These are phyloP conservation scores for Buddleja alternifolia DNA, from an alignment of 257 asterid genomes.

Conservation along the genomic window DNA sequence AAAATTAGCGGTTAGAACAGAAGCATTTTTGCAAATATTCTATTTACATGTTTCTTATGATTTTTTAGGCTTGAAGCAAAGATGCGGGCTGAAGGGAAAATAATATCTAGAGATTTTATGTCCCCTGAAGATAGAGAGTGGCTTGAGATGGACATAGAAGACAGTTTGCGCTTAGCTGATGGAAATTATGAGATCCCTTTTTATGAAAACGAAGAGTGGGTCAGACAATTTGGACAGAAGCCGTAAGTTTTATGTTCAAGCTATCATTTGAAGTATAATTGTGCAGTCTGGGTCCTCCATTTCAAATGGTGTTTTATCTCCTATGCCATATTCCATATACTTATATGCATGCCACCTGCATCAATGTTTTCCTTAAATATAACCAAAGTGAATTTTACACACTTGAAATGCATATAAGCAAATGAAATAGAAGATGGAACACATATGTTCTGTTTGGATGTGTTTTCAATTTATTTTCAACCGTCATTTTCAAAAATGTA, in stretches of 20 bases:
- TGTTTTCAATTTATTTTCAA: too few relatives aligned
- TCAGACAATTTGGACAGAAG: slow-evolving; percentile 64
- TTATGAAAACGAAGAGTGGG: slow-evolving; percentile 83
- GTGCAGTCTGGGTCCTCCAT: too few relatives aligned
- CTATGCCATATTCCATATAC: too few relatives aligned
- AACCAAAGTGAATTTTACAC: too few relatives aligned
- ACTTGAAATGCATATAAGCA: too few relatives aligned
- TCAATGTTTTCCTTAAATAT: too few relatives aligned
- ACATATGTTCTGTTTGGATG: too few relatives aligned
- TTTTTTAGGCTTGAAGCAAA: slow-evolving; percentile 81
- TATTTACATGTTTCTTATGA: slow-evolving; percentile 24
- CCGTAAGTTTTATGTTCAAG: slow-evolving; percentile 71
- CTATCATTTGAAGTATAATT: slow-evolving; percentile 1
- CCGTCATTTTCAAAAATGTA: too few relatives aligned
- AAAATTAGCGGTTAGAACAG: slow-evolving; percentile 12
- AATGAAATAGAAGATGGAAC: too few relatives aligned
- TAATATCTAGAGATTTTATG: slow-evolving; percentile 85
- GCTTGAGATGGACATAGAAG: slow-evolving; percentile 98
- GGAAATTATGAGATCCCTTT: slow-evolving; percentile 76
- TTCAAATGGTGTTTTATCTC: too few relatives aligned
- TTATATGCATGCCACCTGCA: too few relatives aligned
- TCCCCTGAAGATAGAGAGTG: slow-evolving; percentile 92
- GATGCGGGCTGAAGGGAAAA: slow-evolving; percentile 90
- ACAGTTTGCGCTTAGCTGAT: slow-evolving; percentile 57
- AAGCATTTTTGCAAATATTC: slow-evolving; percentile 20